Evolutionary conservation across 2,329 filamentous ascomycete species (phyloP).

Genomic region (Calonectria leucothoes): DNA sequence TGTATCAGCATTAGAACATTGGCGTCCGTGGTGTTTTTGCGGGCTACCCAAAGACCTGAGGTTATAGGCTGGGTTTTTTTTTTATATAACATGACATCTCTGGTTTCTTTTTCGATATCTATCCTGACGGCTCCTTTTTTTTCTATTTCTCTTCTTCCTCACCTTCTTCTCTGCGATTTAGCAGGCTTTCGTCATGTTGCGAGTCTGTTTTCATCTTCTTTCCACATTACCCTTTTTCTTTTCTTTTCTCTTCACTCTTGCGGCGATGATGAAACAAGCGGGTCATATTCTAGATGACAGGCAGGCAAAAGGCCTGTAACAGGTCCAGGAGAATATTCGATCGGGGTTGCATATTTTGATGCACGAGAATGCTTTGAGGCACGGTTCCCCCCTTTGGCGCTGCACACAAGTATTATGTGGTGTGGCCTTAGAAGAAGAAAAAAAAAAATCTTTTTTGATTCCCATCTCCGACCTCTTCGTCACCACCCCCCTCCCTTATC

Average conservation of each 20-base stretch:
- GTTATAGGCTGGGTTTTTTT: slow-evolving; percentile 30
- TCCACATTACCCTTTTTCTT: neutral
- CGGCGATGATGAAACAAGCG: neutral
- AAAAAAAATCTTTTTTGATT: neutral
- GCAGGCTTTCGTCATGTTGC: neutral
- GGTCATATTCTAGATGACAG: neutral
- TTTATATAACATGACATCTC: slow-evolving; percentile 2
- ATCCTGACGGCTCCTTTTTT: neutral
- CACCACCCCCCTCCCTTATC: neutral
- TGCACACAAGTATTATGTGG: neutral
- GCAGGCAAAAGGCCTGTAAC: neutral
- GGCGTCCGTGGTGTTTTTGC: slow-evolving; percentile 35
- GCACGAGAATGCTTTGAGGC: neutral
- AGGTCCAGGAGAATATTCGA: neutral
- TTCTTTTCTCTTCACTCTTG: neutral
- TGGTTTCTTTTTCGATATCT: neutral
- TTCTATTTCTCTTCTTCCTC: neutral
- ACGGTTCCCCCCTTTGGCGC: neutral
- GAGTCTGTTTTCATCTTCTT: slow-evolving; percentile 10
- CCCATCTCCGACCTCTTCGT: neutral
- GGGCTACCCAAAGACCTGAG: slow-evolving; percentile 26
- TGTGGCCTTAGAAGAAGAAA: no score
- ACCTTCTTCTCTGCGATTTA: neutral
- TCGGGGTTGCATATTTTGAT: slow-evolving; percentile 1
- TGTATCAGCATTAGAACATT: slow-evolving; percentile 33